phyloP scores from a whole-genome alignment of 352 stramenopile species.

The Phytophthora hibernalis region DNA sequence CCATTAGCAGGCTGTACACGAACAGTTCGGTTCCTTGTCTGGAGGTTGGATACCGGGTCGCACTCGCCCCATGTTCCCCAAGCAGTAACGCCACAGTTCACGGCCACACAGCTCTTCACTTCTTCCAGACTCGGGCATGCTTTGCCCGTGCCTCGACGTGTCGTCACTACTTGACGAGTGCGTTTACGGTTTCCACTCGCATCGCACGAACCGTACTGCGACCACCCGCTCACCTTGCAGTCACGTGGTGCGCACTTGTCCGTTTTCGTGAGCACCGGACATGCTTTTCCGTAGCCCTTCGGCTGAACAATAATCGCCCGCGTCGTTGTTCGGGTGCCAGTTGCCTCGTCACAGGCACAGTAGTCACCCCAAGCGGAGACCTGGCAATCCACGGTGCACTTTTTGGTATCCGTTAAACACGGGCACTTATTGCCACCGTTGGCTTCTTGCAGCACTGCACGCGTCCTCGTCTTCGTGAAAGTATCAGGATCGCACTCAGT shows the following conservation, averaged over 20 bases:
- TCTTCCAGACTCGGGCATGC: conserved; percentile 57
- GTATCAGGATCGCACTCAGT: conserved; percentile 43
- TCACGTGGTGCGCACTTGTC: conserved; percentile 47
- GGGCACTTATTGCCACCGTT: conserved; percentile 59
- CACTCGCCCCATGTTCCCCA: conserved; percentile 63
- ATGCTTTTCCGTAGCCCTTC: conserved; percentile 47
- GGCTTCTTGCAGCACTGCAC: conserved; percentile 29
- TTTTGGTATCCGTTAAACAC: conserved; percentile 33
- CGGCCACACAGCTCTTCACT: conserved; percentile 39
- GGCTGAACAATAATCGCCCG: conserved; percentile 49
- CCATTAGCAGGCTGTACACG: conserved; percentile 42
- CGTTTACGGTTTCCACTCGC: conserved; percentile 46
- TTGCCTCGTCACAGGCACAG: conserved; percentile 40
- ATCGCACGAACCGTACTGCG: conserved; percentile 49
- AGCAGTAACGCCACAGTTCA: conserved; percentile 61
- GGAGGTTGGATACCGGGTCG: conserved; percentile 34
- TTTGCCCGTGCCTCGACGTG: conserved; percentile 46
- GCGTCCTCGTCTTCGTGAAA: conserved; percentile 46
- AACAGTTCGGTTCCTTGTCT: conserved; percentile 50
- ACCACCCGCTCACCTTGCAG: conserved; percentile 68
- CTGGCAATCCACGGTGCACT: conserved; percentile 59
- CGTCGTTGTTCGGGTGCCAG: conserved; percentile 35
- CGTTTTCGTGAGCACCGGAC: conserved; percentile 42
- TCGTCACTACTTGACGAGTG: conserved; percentile 38
- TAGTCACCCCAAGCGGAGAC: conserved; percentile 58